Evolutionary conservation across 2,329 filamentous ascomycete species (phyloP).

Genomic region (Achaetomium macrosporum): DNA sequence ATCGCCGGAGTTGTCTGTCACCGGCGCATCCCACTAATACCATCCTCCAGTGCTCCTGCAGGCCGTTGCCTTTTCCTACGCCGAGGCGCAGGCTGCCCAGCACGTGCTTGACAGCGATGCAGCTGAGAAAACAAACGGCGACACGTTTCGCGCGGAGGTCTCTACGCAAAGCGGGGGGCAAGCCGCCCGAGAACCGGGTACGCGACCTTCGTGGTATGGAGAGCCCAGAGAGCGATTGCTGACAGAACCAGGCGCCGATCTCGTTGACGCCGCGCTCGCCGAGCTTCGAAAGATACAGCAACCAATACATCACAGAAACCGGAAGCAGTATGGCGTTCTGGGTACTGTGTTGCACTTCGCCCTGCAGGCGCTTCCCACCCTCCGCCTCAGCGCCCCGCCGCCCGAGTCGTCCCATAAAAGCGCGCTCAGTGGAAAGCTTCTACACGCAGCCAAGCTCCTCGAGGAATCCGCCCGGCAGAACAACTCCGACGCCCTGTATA

Average conservation of each 20-base stretch:
- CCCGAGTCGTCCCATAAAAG: conserved; percentile 33
- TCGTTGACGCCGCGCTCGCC: conserved; percentile 46
- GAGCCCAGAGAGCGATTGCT: conserved; percentile 1
- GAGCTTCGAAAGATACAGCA: conserved; percentile 47
- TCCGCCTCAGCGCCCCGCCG: conserved; percentile 43
- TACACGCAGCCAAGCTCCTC: conserved; percentile 47
- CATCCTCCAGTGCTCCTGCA: conserved; percentile 42
- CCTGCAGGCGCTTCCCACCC: conserved; percentile 44
- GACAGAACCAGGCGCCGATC: conserved; percentile 41
- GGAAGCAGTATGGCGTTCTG: conserved; percentile 40
- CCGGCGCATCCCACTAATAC: conserved; percentile 17
- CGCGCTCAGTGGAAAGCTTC: conserved; percentile 38
- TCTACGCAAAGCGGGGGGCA: conserved; percentile 27
- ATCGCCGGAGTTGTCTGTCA: conserved; percentile 1
- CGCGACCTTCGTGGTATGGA: conserved; percentile 4
- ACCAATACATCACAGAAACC: conserved; percentile 39
- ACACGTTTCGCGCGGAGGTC: conserved; percentile 28
- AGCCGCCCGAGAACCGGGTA: conserved; percentile 35
- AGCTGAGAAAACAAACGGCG: conserved; percentile 15
- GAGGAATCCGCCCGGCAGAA: conserved; percentile 48
- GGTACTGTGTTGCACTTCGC: conserved; percentile 39
- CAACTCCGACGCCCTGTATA: conserved; percentile 78
- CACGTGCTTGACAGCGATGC: conserved; percentile 28
- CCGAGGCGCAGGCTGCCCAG: conserved; percentile 32
- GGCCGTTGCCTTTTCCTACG: conserved; percentile 33